Evolutionary conservation across 495 filamentous ascomycete genomes (phyloP), one percentile per base, ranked within the genome.

Genomic region (Hypoxylon fragiforme): DNA sequence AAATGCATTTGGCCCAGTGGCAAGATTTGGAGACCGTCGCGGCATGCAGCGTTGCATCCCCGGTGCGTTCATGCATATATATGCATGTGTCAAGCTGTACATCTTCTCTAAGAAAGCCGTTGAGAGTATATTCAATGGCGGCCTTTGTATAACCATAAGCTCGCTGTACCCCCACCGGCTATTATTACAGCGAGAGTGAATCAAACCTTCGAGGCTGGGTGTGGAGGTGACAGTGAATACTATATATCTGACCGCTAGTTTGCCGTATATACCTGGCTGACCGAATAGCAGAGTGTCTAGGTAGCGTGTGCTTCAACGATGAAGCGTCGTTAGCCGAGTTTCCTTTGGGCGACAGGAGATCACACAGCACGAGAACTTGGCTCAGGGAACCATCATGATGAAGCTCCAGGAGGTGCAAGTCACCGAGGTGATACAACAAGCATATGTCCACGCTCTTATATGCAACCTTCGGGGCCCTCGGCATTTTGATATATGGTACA

Each of bases 31-130:
- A 48, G 44, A 44, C 22, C 43, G n/a, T 57, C 52, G 52, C 51
- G 57, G 57, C 51, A 61, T 43, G 51, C 41, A 56, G 50, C 20
- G 58, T 62, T 49, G 30, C 58, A 62, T 62, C 52, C 58, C 46
- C 44, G 44, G 44, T 38, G 38, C 34, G 40, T 60, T 60, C 51
- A 61, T 56, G 58, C 57, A 60, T 60, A 55, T 46, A 44, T 50
- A 54, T 55, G 57, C 58, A 62, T 62, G 58, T 36, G 43, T 52
- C 51, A 38, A 54, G 51, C 46, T 52, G 52, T 43, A 57, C 51
- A 52, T 56, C 38, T n/a, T 36, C 43, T 49, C 32, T 38, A 38
- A 14, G 31, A 51, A 30, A 31, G 36, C 14, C 35, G 26, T 43
- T 31, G 48, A 57, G 42, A 31, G 51, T 21, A 31, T 18, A 35